These are phyloP conservation scores for Spongispora temasekensis DNA, from an alignment of 1,284 basidiomycete genomes.

Conservation along the genomic window DNA sequence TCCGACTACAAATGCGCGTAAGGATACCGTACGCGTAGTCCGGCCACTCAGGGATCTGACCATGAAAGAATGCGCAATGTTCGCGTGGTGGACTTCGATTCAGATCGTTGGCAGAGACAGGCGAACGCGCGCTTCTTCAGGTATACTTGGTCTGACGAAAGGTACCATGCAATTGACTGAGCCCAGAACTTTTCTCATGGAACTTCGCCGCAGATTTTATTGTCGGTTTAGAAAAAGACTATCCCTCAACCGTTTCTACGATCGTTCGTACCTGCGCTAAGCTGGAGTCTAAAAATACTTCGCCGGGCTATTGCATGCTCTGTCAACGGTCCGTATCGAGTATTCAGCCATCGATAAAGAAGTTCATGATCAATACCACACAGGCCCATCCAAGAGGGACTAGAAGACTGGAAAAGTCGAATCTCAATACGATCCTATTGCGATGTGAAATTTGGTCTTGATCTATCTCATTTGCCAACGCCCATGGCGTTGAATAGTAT, in stretches of 20 bases:
- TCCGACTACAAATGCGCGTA: conserved; percentile 1
- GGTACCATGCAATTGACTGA: conserved; percentile 44
- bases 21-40: conserved; percentile 50
- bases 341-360: conserved; percentile 7
- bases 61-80: conserved; percentile 80
- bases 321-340: conserved; percentile 80
- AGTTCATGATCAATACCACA: conserved; percentile 4
- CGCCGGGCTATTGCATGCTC: conserved; percentile 57
- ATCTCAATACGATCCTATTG: conserved; percentile 69
- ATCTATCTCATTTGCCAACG: conserved; percentile 12
- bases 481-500: conserved; percentile 1
- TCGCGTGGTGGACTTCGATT: conserved; percentile 71
- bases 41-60: conserved; percentile 77
- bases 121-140: conserved; percentile 53
- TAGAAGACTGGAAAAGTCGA: conserved; percentile 71
- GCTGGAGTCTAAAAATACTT: conserved; percentile 67
- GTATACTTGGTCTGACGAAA: conserved; percentile 73
- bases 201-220: conserved; percentile 68
- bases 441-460: conserved; percentile 24
- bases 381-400: conserved; percentile 70
- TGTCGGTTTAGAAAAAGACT: conserved; percentile 75
- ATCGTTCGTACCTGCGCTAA: conserved; percentile 85
- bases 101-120: conserved; percentile 53
- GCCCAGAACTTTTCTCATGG: conserved; percentile 3
- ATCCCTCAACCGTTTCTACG: conserved; percentile 88